Percentiles rank a stretch among this genome's conserved stretches.
phyloP scores from a whole-genome alignment of 805 yeast species.

The Candida vartiovaarae region DNA sequence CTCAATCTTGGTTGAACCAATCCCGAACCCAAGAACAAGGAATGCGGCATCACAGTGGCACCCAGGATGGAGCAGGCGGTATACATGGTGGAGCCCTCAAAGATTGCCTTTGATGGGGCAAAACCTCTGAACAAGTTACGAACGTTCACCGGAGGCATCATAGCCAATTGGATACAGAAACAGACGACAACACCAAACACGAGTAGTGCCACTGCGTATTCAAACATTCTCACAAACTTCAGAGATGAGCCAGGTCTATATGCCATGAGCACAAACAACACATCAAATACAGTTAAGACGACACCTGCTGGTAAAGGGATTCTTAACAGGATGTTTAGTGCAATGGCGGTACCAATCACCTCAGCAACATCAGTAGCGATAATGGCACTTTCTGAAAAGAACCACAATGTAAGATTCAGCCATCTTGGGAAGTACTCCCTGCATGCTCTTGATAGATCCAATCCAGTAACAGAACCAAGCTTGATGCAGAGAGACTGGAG shows the following conservation, averaged over 20 bases:
- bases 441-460: constrained; percentile 83
- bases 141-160: constrained; percentile 37
- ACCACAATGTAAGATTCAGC: constrained; percentile 56
- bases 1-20: constrained; percentile 77
- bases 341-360: constrained; percentile 89
- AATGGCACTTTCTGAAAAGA: constrained; percentile 83
- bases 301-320: constrained; percentile 79
- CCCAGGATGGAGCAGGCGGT: constrained; percentile 79
- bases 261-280: constrained; percentile 69
- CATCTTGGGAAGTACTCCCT: constrained; percentile 59
- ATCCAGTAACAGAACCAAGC: constrained; percentile 83
- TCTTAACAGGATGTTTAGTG: constrained; percentile 66
- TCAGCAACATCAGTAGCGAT: constrained; percentile 92
- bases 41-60: constrained; percentile 94
- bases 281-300: constrained; percentile 71
- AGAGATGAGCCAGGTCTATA: constrained; percentile 74
- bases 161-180: constrained; percentile 62
- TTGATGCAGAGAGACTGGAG: constrained; percentile 79
- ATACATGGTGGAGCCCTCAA: constrained; percentile 59
- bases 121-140: constrained; percentile 56
- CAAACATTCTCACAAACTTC: constrained; percentile 67
- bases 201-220: constrained; percentile 60
- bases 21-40: constrained; percentile 78
- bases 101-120: constrained; percentile 50
- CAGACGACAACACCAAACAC: constrained; percentile 75